Evolutionary conservation across 1,139 yeast species (phyloP), one percentile per base, ranked within the genome.

Genomic region (Blastobotrys petasosporus): DNA sequence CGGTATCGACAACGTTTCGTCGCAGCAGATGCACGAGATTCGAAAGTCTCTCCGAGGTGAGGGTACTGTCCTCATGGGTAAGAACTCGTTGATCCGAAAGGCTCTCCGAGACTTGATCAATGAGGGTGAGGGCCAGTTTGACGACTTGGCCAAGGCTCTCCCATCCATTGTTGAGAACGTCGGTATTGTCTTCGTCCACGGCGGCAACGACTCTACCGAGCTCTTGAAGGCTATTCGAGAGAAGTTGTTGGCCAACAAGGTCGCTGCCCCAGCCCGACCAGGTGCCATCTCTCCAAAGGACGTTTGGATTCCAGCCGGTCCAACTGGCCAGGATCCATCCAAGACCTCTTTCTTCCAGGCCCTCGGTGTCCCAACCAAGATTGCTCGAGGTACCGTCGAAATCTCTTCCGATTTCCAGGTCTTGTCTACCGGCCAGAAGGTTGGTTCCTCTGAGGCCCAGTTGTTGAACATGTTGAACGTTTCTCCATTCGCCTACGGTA

Each of bases 281-380:
- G 98, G 98, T 88, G 98, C 97, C 69, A 71, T 88, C 70, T 97
- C 99, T 67, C 98, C 97, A 74, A 82, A 74, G 71, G 97, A 90
- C 69, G 97, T 92, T 68, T 86, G 82, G 83, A 85, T 92, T 65
- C 94, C 95, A 73, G 97, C 97, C 65, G 95, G 95, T 76, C 94
- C 92, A 96, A 92, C 99, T 65, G 97, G 98, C 85, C 90, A 94
- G 96, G 98, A 92, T 79, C 99, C 99, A 75, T 97, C 97, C 83
- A 92, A 92, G 88, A 92, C 99, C 69, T 92, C 98, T 71, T 92
- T 92, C 94, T 92, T 92, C 97, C 99, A 92, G 83, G 98, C 99
- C 71, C 84, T 92, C 69, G 97, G 97, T 86, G 97, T 92, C 69
- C 98, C 98, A 82, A 92, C 99, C 86, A 92, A 92, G 94, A 92